phyloP scores from a whole-genome alignment of 352 stramenopile genomes.

The Phytophthora brassicae region DNA sequence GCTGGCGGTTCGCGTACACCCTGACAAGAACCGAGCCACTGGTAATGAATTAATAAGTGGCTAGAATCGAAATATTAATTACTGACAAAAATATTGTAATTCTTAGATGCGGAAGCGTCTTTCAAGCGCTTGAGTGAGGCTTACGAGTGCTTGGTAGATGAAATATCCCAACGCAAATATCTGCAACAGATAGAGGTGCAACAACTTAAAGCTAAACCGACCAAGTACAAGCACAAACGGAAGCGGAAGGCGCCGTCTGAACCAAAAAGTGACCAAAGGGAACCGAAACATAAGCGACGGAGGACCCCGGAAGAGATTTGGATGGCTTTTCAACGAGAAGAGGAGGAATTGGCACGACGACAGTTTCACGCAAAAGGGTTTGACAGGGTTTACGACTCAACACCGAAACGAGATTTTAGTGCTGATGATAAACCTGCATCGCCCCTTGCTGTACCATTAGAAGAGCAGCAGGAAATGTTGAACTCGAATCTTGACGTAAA shows the following conservation, averaged over 20 bases:
- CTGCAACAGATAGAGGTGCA: slow-evolving; percentile 30
- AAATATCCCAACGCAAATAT: slow-evolving; percentile 55
- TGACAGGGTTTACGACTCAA: slow-evolving; percentile 48
- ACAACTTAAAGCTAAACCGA: slow-evolving; percentile 1
- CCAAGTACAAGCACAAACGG: slow-evolving; percentile 23
- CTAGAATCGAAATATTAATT: not conserved
- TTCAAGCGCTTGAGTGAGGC: slow-evolving; percentile 80
- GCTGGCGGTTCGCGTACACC: slow-evolving; percentile 54
- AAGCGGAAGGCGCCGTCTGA: slow-evolving; percentile 13
- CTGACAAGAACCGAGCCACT: slow-evolving; percentile 56
- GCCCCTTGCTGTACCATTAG: not conserved
- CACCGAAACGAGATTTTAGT: not conserved
- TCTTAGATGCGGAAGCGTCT: slow-evolving; percentile 65
- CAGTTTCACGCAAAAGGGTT: slow-evolving; percentile 71
- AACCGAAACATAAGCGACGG: slow-evolving; percentile 15
- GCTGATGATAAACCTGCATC: not conserved
- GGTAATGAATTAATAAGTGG: slow-evolving; percentile 19
- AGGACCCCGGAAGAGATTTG: slow-evolving; percentile 71
- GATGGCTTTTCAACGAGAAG: slow-evolving; percentile 64
- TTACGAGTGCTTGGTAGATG: slow-evolving; percentile 72
- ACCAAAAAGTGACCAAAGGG: not conserved
- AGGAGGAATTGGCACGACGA: slow-evolving; percentile 58
- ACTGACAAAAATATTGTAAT: not conserved
- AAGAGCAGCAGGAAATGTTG: slow-evolving; percentile 39
- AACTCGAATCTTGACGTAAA: slow-evolving; percentile 41